Evolutionary conservation across 371 early-diverging fungal genomes (phyloP), one percentile per base, ranked within the genome.

Genomic region (Apophysomyces ossiformis): DNA sequence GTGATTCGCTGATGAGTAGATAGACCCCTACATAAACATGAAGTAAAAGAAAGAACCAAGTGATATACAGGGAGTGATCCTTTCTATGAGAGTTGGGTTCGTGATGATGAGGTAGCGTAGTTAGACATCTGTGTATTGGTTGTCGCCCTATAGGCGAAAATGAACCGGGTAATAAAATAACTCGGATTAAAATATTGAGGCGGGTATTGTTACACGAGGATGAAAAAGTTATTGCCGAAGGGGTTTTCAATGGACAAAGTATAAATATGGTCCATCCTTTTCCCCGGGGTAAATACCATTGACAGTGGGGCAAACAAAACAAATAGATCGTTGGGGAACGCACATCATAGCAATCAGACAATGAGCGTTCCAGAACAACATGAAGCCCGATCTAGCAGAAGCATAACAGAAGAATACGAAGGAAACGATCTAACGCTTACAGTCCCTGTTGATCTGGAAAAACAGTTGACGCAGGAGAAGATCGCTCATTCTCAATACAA

Each of bases 401-500:
- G 43, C 43, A 15, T 43, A 12, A 4, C 43, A 2, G 43, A 43
- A 15, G 43, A 43, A 15, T 43, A 43, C 15, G 43, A 43, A 2
- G 43, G 43, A 43, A 43, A 43, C 43, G 43, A 9, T 47, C 65
- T 16, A 32, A 65, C 37, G 65, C 45, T 35, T 65, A 18, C 26
- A 43, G 65, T 4, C 41, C 37, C 43, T 21, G 65, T 1, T 45
- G 65, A 13, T 8, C 37, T 58, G 12, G n/a, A 12, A n/a, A 44
- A 57, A 18, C 50, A 45, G 32, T 12, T 65, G 43, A 26, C 38
- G 3, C n/a, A 35, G 36, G 37, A 36, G 36, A 58, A 58, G 37
- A 37, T 37, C 9, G 5, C 43, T 43, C 43, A 43, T 5, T 15
- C 43, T 15, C 43, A 43, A 15, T 43, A 43, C 43, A 43, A 43